Base-by-base conservation (phyloP, 805 yeast species). In the Saturnispora besseyi region DNA sequence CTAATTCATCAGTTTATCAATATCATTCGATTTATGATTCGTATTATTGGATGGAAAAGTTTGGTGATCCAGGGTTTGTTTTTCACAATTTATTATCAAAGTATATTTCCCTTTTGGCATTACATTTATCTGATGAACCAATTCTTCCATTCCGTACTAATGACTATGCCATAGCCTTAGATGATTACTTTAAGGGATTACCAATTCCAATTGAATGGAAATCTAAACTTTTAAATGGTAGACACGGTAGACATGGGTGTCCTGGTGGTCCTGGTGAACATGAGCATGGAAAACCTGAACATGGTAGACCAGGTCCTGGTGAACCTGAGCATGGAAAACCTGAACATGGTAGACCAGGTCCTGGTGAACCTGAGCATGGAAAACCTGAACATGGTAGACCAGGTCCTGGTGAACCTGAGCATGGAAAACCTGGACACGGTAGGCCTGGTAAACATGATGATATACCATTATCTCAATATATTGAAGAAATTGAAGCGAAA, bases 1-100 rank as follows among this genome's bases (percentile, higher is more conserved):
- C 60, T 11, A 67, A 62, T 8, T 84, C 80, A 46, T 72, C 88
- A 0, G 78, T 82, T 7, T 84, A 84, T 60, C 90, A 82, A 53
- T 82, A 84, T 62, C 91, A 84, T 61, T 82, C 90, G 15, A 79
- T 81, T 61, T 84, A 81, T 59, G 89, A 83, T 63, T 81, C 87
- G 0, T 79, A 67, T 62, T 70, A 78, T 55, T 84, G 91, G 91
- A 81, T 84, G 82, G 70, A 72, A 34, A 69, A 65, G 5, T 74
- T 63, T 60, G 84, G 78, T 29, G 90, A 84, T 59, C 82, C 84
- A 12, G 80, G 75, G 0, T 82, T 80, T 66, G 69, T 69, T 38
- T 72, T 64, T 54, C 90, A 84, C 63, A 77, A 78, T 47, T 62
- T 80, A 4, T 62, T 77, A 59, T 73, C 82, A 13, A 75, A 79